phyloP scores from a whole-genome alignment of 139 green algal species.

The Chlamydomonas incerta region DNA sequence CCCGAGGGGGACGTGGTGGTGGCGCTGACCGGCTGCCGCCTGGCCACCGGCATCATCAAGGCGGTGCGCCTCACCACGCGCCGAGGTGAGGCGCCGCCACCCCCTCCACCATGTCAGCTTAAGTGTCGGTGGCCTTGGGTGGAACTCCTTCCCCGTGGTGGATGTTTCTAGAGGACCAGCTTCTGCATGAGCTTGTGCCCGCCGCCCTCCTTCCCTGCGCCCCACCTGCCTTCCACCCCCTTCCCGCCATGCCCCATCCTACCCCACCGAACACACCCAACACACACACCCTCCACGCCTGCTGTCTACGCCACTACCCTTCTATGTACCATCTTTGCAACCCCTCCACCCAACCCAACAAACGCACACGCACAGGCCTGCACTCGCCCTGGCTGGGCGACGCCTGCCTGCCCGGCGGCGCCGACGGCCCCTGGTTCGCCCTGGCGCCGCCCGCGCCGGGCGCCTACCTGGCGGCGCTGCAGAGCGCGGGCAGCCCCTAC shows the following conservation, averaged over 20 bases:
- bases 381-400: not conserved
- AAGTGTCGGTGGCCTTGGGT: too few relatives aligned
- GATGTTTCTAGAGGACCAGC: too few relatives aligned
- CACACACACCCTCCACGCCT: not conserved
- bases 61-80: slow-evolving; percentile 13
- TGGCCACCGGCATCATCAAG: not conserved
- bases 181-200: too few relatives aligned
- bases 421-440: not conserved
- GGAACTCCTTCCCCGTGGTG: too few relatives aligned
- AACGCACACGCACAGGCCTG: not conserved
- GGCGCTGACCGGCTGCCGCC: not conserved
- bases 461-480: slow-evolving; percentile 28
- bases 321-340: not conserved
- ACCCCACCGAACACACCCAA: too few relatives aligned
- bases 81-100: too few relatives aligned
- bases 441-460: slow-evolving; percentile 25
- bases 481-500: not conserved
- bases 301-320: not conserved
- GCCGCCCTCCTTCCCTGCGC: too few relatives aligned
- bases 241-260: too few relatives aligned
- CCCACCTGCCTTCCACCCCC: too few relatives aligned
- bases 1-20: not conserved
- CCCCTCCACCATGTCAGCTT: too few relatives aligned
- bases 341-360: not conserved
- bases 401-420: not conserved